Conservation (phyloP, 2,329 filamentous ascomycete genomes). For the Blastomyces gilchristii region DNA sequence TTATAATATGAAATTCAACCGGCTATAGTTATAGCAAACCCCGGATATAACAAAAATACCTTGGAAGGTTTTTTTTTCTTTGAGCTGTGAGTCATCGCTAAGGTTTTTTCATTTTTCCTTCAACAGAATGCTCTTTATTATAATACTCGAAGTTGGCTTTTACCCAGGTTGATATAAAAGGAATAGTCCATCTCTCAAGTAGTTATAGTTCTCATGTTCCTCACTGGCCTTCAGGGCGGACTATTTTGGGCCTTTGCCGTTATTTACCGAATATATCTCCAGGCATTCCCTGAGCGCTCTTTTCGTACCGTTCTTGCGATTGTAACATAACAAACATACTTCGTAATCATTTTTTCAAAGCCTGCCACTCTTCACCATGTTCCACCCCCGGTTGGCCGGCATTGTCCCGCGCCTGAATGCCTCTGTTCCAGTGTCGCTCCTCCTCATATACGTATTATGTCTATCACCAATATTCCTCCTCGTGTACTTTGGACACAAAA, state of each 20-base stretch:
- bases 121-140: neutral
- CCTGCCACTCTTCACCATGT: neutral
- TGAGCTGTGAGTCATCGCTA: neutral
- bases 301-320: neutral
- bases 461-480: conserved; percentile 12
- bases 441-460: conserved; percentile 13
- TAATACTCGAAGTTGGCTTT: neutral
- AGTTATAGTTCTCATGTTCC: neutral
- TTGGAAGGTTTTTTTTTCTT: neutral
- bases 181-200: neutral
- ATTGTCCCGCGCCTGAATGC: conserved; percentile 14
- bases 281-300: neutral
- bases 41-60: neutral
- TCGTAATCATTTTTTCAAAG: neutral
- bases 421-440: conserved; percentile 11
- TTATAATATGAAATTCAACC: neutral
- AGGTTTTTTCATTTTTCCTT: neutral
- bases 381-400: conserved; percentile 18
- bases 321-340: neutral
- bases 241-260: neutral
- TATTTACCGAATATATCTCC: neutral
- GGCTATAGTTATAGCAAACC: neutral
- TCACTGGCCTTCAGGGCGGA: neutral
- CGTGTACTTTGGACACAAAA: conserved; percentile 9
- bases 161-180: neutral